Evolutionary conservation across 2,329 filamentous ascomycete species (phyloP), one percentile per base, ranked within the genome.

Genomic region (Pyricularia pennisetigena): DNA sequence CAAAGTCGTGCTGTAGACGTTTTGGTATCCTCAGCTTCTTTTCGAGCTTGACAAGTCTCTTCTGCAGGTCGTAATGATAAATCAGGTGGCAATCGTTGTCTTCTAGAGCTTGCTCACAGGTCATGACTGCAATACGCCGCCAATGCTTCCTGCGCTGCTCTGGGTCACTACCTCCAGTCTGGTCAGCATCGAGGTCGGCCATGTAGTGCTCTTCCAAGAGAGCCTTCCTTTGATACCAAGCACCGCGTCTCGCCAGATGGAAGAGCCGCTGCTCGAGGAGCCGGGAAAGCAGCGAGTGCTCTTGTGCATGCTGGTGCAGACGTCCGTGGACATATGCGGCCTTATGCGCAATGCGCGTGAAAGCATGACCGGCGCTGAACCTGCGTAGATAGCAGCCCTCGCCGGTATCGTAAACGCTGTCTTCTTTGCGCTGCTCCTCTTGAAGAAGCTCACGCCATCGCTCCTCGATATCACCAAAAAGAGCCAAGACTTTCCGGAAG

Each of bases 121-220:
- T 99, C 8, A 82, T 79, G 4, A 92, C 82, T 0, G 95, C 92
- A 24, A 88, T 83, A 9, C 86, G 83, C 75, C 89, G 93, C 94
- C 94, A 99, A 72, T 91, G 84, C 73, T 90, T 94, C 79, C 92
- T 95, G 74, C 90, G 90, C 67, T 79, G 74, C 30, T 84, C 83
- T 4, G 74, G 62, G 41, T 82, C 76, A 4, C 29, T 24, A 2
- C 66, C 74, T 69, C 5, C 76, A 78, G 2, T 73, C 72, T 0
- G 78, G 77, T 2, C 77, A 77, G 0, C 84, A 80, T 32, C 83
- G 6, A 91, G 75, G 4, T 84, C 81, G 74, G 88, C 85, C 91
- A 98, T 94, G 77, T 99, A 98, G 75, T 96, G 93, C 76, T 99
- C 95, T 79, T 99, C 95, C 1, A 99, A 78, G 0, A 99, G 81